phyloP scores from a whole-genome alignment of 2,329 filamentous ascomycete species.

The Alternaria arborescens region DNA sequence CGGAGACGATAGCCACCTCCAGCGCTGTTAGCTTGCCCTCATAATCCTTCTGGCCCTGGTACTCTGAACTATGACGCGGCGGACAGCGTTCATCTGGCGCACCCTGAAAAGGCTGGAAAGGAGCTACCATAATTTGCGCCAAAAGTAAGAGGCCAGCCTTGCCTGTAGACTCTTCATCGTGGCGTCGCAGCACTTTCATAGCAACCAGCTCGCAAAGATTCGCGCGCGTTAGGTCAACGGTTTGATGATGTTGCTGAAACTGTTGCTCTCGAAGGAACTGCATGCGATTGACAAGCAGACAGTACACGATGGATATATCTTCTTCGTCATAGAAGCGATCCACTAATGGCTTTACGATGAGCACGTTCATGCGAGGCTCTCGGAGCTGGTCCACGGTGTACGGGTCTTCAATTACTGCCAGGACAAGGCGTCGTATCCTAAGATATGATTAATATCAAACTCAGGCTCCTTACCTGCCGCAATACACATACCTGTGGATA shows the following conservation, averaged over 20 bases:
- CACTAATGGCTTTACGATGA: conserved; percentile 81
- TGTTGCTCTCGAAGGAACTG: conserved; percentile 82
- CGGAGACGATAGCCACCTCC: conserved; percentile 83
- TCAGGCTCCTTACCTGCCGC: background rate
- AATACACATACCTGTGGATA: conserved; percentile 67
- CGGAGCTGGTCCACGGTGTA: conserved; percentile 79
- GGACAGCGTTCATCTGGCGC: conserved; percentile 72
- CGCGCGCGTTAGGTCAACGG: conserved; percentile 80
- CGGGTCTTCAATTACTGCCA: conserved; percentile 65
- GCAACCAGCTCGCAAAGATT: conserved; percentile 82
- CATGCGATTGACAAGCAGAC: conserved; percentile 80
- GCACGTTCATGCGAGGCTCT: conserved; percentile 81
- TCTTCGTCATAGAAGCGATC: conserved; percentile 81
- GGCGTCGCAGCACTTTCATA: conserved; percentile 77
- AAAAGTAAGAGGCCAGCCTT: conserved; percentile 75
- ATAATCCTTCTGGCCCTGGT: conserved; percentile 57
- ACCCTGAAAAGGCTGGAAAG: conserved; percentile 86
- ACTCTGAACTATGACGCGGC: conserved; percentile 60
- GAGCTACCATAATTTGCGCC: conserved; percentile 81
- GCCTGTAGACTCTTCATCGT: conserved; percentile 79
- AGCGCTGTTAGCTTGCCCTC: conserved; percentile 76
- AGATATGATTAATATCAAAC: conserved; percentile 5
- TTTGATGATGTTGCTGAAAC: conserved; percentile 78
- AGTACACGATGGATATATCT: conserved; percentile 86
- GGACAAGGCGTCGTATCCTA: conserved; percentile 55